Evolutionary conservation across 805 yeast genomes (phyloP), one percentile per base, ranked within the genome.

Genomic region (Cyberlindnera bimundalis): DNA sequence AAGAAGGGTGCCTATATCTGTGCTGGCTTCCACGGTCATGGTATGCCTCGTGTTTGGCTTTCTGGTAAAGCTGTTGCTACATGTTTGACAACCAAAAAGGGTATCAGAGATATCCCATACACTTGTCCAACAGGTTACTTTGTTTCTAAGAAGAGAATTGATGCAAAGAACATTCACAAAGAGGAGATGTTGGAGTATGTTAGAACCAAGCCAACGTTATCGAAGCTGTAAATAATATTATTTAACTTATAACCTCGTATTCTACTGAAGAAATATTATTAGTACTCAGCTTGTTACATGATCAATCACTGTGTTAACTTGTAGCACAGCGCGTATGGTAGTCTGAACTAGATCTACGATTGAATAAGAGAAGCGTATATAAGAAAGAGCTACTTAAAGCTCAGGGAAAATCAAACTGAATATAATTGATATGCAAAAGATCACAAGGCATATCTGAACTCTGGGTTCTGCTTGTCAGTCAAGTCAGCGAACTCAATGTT

Each of bases 1-100:
- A 58, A 59, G 24, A 48, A 52, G 27, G 55, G 61, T 40, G 57
- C 62, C n/a, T 71, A 52, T 43, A 55, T 67, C n/a, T 56, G 62
- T 45, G 75, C 76, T 4, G 78, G 78, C 0, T 73, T 69, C 53
- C 66, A 68, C 31, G 78, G 76, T 3, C 77, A 73, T 52, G 78
- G 78, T 17, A 71, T 73, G 76, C 75, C 77, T 25, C 56, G 76
- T 29, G 67, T 70, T 9, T 64, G 65, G 40, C 38, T 67, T 6
- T 48, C 62, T 31, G 73, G 70, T 13, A 64, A 67, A 40, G 71
- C 69, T 1, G 42, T 71, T 16, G 71, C 68, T 4, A 50, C 53
- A 5, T 52, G 59, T 37, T 42, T 53, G 13, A 34, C 42, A 7
- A 30, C 37, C 20, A 40, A 32, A 16, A 45, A 43, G 39, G 25